phyloP scores from a whole-genome alignment of 169 alveolate species.

The Eimeria falciformis region DNA sequence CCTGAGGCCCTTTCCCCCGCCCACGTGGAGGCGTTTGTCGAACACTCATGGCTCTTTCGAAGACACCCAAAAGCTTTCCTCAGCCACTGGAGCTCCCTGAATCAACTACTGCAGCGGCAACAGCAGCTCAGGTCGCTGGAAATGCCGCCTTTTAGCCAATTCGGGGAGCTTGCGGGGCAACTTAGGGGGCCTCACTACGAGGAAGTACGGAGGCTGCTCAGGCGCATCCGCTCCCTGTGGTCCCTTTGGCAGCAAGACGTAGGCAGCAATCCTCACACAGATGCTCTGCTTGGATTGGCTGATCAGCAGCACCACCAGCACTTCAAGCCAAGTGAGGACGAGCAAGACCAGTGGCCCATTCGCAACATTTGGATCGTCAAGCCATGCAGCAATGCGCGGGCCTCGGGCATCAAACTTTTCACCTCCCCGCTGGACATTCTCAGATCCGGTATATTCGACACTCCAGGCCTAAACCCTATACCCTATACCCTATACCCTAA shows the following conservation, averaged over 20 bases:
- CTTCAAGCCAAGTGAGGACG: background rate
- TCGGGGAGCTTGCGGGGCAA: background rate
- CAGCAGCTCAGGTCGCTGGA: background rate
- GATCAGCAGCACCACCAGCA: conserved; percentile 49
- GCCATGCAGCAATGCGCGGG: conserved; percentile 69
- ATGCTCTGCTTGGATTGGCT: background rate
- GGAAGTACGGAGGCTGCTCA: conserved; percentile 1
- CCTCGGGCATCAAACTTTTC: conserved; percentile 61
- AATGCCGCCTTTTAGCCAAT: background rate
- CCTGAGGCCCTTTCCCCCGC: background rate
- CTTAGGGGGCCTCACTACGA: background rate
- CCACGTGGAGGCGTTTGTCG: conserved; percentile 40
- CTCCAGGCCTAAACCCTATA: background rate
- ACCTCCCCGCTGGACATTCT: conserved; percentile 61
- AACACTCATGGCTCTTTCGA: conserved; percentile 42
- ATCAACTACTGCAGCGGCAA: background rate
- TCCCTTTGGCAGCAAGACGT: conserved; percentile 24
- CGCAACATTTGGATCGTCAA: conserved; percentile 71
- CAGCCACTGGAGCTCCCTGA: conserved; percentile 24
- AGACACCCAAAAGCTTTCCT: background rate
- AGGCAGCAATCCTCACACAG: background rate
- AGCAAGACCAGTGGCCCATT: conserved; percentile 29
- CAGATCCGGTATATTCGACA: conserved; percentile 42
- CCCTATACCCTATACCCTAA: background rate
- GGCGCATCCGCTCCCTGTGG: background rate